These are phyloP conservation scores for Plasmodium falciparum DNA, from an alignment of 169 alveolate genomes.

Conservation along the genomic window DNA sequence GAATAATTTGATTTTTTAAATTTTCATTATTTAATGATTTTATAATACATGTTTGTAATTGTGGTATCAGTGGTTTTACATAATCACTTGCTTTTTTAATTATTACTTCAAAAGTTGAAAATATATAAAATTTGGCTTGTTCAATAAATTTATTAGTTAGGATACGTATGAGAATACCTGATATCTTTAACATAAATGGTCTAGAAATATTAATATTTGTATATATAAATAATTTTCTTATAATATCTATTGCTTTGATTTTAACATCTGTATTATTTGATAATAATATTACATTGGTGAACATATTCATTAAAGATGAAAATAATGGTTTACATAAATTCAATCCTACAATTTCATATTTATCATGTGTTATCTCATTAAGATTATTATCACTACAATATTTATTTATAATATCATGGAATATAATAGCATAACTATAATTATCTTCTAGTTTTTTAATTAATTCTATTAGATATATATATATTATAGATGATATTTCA, in stretches of 20 bases:
- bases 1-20: slow-evolving; percentile 75
- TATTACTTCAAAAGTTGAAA: slow-evolving; percentile 63
- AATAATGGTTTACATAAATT: slow-evolving; percentile 46
- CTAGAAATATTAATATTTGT: slow-evolving; percentile 33
- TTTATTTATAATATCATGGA: slow-evolving; percentile 51
- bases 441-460: slow-evolving; percentile 24
- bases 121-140: slow-evolving; percentile 59
- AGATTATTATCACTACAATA: slow-evolving; percentile 49
- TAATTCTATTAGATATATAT: slow-evolving; percentile 46
- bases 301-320: slow-evolving; percentile 34
- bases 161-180: slow-evolving; percentile 67
- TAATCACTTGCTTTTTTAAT: slow-evolving; percentile 65
- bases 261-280: slow-evolving; percentile 59
- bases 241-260: slow-evolving; percentile 54
- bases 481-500: slow-evolving; percentile 22
- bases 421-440: slow-evolving; percentile 11
- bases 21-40: slow-evolving; percentile 70
- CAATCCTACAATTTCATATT: slow-evolving; percentile 75
- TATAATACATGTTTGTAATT: slow-evolving; percentile 75
- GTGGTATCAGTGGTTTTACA: slow-evolving; percentile 70
- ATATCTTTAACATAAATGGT: slow-evolving; percentile 49
- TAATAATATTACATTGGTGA: slow-evolving; percentile 57
- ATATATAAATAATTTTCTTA: slow-evolving; percentile 58
- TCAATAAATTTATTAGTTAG: slow-evolving; percentile 75
- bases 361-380: slow-evolving; percentile 42